phyloP scores from a whole-genome alignment of 371 early-diverging fungal species.

The Sanchytrium tribonematis region DNA sequence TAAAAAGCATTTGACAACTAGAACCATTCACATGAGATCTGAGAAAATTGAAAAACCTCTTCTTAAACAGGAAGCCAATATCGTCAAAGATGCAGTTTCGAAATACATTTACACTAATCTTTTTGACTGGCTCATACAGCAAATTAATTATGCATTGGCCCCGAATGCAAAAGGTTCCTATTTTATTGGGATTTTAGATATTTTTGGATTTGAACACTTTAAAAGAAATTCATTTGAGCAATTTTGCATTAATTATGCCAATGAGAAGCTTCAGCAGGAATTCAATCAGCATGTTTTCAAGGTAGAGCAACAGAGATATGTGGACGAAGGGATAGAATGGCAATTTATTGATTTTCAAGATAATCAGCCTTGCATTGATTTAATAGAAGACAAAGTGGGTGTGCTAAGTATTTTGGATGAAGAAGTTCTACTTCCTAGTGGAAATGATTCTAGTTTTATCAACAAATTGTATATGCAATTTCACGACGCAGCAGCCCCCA shows the following conservation, averaged over 20 bases:
- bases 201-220: conserved; percentile 85
- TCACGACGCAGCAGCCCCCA: too few relatives aligned
- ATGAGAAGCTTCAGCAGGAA: conserved; percentile 97
- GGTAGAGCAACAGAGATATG: conserved; percentile 50
- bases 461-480: conserved; percentile 44
- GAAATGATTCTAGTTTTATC: conserved; percentile 44
- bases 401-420: conserved; percentile 87
- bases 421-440: conserved; percentile 67
- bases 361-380: conserved; percentile 91
- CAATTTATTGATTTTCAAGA: conserved; percentile 76
- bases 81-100: conserved; percentile 70
- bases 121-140: conserved; percentile 61
- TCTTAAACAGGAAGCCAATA: conserved; percentile 35
- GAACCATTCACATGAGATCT: conserved; percentile 51
- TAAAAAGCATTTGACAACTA: conserved; percentile 59
- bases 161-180: conserved; percentile 26
- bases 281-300: conserved; percentile 86
- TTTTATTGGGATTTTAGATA: conserved; percentile 78
- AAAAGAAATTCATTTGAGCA: conserved; percentile 97
- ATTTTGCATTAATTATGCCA: conserved; percentile 98
- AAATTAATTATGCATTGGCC: conserved; percentile 57
- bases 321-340: conserved; percentile 17
- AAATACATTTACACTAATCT: conserved; percentile 69
- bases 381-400: conserved; percentile 88
- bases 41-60: conserved; percentile 57